Percentiles rank a stretch among this genome's conserved stretches.
Conservation (phyloP, 345 rosid species). For the Aegle marmelos region DNA sequence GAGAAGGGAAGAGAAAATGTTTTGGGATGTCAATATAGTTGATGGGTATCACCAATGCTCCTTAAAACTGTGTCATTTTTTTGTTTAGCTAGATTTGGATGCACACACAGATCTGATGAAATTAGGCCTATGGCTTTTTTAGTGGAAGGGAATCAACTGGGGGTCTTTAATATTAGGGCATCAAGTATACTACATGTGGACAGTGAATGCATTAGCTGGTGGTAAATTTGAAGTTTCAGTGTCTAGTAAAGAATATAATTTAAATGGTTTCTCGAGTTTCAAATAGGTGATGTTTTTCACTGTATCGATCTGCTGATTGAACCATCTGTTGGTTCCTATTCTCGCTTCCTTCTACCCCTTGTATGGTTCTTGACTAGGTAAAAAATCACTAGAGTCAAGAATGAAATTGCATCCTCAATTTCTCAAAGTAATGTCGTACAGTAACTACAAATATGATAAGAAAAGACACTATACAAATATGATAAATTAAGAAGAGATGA, state of each 20-base stretch:
- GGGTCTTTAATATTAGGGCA: neutral
- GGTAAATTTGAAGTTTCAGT: neutral
- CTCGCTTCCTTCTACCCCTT: no score
- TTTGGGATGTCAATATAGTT: constrained; percentile 5
- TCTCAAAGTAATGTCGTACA: no score
- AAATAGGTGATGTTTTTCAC: neutral
- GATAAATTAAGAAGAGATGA: no score
- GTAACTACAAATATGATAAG: no score
- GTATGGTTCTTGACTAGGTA: no score
- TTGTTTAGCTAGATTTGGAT: neutral
- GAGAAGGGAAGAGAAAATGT: neutral
- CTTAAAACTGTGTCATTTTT: neutral
- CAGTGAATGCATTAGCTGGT: neutral
- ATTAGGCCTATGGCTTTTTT: neutral
- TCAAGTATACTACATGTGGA: neutral
- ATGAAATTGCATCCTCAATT: no score
- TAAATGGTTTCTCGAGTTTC: neutral
- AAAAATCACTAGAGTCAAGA: no score
- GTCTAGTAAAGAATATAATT: neutral
- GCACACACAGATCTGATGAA: neutral
- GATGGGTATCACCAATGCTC: neutral
- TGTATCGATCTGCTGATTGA: no score
- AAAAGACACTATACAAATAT: no score
- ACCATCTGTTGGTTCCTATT: no score
- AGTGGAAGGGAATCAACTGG: neutral